Conservation (phyloP, 495 filamentous ascomycete genomes). For the Ramalina intermedia region DNA sequence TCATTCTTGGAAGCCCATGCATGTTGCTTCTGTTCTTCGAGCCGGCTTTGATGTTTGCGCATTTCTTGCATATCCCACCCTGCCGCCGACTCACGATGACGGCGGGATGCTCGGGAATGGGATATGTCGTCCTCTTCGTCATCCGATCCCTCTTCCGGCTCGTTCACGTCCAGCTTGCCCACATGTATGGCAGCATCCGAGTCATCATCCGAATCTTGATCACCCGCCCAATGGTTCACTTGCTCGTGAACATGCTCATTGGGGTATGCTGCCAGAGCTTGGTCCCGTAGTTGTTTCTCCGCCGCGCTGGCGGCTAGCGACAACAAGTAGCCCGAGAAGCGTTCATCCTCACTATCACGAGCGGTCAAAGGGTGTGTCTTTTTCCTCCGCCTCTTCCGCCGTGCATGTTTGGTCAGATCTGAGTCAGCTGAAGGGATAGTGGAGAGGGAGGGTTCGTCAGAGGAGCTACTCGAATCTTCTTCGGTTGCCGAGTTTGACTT, state of each 20-base stretch:
- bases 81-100: constrained; percentile 27
- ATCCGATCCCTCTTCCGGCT: constrained; percentile 18
- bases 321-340: constrained; percentile 59
- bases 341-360: constrained; percentile 51
- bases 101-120: not conserved
- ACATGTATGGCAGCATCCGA: constrained; percentile 20
- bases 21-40: constrained; percentile 22
- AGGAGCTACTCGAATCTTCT: constrained; percentile 29
- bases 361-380: constrained; percentile 14
- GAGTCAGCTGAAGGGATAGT: constrained; percentile 30
- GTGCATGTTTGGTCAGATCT: constrained; percentile 20
- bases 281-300: constrained; percentile 55
- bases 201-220: constrained; percentile 30
- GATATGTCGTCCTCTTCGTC: constrained; percentile 1
- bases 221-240: constrained; percentile 45
- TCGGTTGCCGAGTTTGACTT: constrained; percentile 44
- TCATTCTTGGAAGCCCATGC: constrained; percentile 2
- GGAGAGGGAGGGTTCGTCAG: constrained; percentile 33
- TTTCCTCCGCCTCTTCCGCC: constrained; percentile 26
- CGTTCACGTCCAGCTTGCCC: constrained; percentile 28
- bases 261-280: constrained; percentile 55
- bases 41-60: constrained; percentile 34
- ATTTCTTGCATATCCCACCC: constrained; percentile 38
- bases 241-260: constrained; percentile 49
- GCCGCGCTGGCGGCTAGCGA: constrained; percentile 62